Percentiles rank a stretch among this genome's conserved stretches.
Evolutionary conservation across 2,329 filamentous ascomycete species (phyloP).

Genomic region (Iodosphaeria phyllophila): DNA sequence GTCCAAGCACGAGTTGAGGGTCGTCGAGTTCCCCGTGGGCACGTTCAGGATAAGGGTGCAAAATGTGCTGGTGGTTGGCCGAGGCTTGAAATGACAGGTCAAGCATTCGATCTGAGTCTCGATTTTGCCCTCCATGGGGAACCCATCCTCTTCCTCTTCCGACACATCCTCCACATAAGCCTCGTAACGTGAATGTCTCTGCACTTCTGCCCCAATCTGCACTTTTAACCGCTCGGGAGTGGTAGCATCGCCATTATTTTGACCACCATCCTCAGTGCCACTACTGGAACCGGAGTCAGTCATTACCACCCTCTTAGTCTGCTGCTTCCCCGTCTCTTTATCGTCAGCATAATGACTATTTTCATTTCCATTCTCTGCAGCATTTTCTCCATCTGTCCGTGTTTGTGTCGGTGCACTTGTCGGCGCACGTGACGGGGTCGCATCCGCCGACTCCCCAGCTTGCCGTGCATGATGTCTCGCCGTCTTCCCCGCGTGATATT

Average conservation of each 20-base stretch:
- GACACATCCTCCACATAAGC: too few relatives aligned
- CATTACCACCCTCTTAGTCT: too few relatives aligned
- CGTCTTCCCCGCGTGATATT: conserved; percentile 71
- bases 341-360: too few relatives aligned
- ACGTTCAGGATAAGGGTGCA: conserved; percentile 86
- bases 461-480: conserved; percentile 41
- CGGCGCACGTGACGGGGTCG: conserved; percentile 4
- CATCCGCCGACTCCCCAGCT: conserved; percentile 8
- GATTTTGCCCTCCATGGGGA: conserved; percentile 79
- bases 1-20: conserved; percentile 78
- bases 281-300: too few relatives aligned
- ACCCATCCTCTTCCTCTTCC: conserved; percentile 46
- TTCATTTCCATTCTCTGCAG: conserved; percentile 10
- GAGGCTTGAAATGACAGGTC: conserved; percentile 77
- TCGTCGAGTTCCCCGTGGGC: conserved; percentile 63
- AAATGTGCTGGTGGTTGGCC: conserved; percentile 66
- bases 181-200: too few relatives aligned
- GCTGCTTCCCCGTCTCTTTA: too few relatives aligned
- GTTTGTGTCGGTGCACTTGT: conserved; percentile 5
- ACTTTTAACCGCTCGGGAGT: conserved; percentile 3
- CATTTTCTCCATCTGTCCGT: conserved; percentile 10
- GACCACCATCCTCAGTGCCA: conserved; percentile 2
- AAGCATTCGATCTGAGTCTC: conserved; percentile 93
- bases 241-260: conserved; percentile 2
- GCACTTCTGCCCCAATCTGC: conserved; percentile 4